Evolutionary conservation across 2,329 filamentous ascomycete species (phyloP).

Genomic region (Microsporum audouinii): DNA sequence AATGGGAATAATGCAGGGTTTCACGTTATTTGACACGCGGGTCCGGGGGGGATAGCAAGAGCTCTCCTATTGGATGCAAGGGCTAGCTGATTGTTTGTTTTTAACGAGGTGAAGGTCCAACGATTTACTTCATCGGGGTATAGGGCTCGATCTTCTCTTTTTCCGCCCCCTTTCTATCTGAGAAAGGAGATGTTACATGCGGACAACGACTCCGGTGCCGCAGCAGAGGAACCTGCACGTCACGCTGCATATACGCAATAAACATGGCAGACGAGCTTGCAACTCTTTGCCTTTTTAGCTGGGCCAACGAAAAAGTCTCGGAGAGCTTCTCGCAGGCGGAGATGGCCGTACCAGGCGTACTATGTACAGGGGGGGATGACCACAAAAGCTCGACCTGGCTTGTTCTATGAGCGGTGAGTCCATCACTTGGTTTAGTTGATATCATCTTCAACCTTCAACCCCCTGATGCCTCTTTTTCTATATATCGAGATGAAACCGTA

Average conservation of each 20-base stretch:
- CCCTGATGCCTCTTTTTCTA: neutral
- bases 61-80: neutral
- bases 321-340: neutral
- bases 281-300: neutral
- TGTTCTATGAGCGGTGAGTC: neutral
- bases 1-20: neutral
- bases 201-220: neutral
- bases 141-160: neutral
- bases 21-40: neutral
- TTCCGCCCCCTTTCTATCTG: neutral
- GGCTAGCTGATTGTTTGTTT: neutral
- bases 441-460: neutral
- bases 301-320: neutral
- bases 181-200: neutral
- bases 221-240: neutral
- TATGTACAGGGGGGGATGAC: neutral
- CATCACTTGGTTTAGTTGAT: neutral
- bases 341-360: neutral
- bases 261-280: neutral
- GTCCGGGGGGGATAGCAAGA: neutral
- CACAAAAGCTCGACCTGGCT: neutral
- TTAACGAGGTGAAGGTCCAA: neutral
- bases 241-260: neutral
- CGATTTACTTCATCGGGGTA: neutral
- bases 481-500: neutral